These are phyloP conservation scores for Kodamaea nitidulidarum DNA, from an alignment of 805 yeast genomes.

Conservation along the genomic window DNA sequence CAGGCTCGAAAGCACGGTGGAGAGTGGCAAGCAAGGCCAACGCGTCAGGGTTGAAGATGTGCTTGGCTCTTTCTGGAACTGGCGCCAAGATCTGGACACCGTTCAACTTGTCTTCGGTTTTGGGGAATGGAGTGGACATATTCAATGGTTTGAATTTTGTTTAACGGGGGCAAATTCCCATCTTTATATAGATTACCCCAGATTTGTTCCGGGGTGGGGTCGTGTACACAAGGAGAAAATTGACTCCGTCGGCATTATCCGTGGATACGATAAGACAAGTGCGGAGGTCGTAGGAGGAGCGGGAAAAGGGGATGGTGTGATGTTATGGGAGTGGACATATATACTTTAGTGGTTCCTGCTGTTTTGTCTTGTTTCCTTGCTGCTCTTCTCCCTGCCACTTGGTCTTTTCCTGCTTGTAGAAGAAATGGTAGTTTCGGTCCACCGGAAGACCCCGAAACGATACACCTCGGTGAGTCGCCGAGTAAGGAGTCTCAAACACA, in stretches of 20 bases:
- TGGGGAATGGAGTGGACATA: constrained; percentile 45
- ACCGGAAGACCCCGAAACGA: neutral
- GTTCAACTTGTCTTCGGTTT: constrained; percentile 37
- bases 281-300: neutral
- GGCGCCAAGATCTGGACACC: constrained; percentile 57
- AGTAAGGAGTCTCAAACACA: too few relatives aligned
- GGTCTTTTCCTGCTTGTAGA: too few relatives aligned
- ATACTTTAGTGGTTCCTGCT: too few relatives aligned
- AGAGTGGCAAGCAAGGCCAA: constrained; percentile 66
- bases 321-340: too few relatives aligned
- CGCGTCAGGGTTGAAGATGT: constrained; percentile 58
- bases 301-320: too few relatives aligned
- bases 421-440: neutral
- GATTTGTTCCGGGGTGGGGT: constrained; percentile 1
- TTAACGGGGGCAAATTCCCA: neutral
- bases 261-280: neutral
- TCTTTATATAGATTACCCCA: constrained; percentile 3
- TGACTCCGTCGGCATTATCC: constrained; percentile 2
- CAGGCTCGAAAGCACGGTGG: constrained; percentile 67
- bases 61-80: constrained; percentile 44
- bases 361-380: too few relatives aligned
- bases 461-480: too few relatives aligned
- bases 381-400: too few relatives aligned
- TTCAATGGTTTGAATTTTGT: neutral
- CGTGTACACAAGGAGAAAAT: neutral